Evolutionary conservation across 768 basidiomycete genomes (phyloP).

Genomic region (Tulasnella sp.): DNA sequence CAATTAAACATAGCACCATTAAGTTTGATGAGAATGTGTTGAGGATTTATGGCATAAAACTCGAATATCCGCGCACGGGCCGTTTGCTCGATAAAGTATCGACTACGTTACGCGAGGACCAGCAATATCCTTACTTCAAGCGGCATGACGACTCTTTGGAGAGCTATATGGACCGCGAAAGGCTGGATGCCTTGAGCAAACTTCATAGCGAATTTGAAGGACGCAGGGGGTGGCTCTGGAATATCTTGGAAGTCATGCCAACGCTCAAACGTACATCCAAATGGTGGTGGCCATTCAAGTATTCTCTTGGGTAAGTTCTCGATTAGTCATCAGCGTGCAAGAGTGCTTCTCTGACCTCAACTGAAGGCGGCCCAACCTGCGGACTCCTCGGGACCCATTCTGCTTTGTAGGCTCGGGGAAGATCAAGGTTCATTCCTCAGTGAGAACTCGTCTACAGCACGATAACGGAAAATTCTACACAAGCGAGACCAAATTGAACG

Average conservation of each 20-base stretch:
- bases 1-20: not conserved
- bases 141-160: not conserved
- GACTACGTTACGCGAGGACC: not conserved
- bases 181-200: not conserved
- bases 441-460: not conserved
- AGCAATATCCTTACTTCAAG: not conserved
- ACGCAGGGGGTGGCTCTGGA: not conserved
- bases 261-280: not conserved
- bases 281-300: not conserved
- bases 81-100: not conserved
- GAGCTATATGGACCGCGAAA: constrained; percentile 2
- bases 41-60: not conserved
- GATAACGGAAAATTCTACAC: not conserved
- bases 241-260: not conserved
- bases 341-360: no score
- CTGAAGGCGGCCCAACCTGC: no score
- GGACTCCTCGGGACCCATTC: no score
- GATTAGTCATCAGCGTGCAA: no score
- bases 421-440: constrained; percentile 11
- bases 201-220: not conserved
- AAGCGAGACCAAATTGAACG: no score
- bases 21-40: constrained; percentile 1
- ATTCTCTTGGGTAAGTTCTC: no score
- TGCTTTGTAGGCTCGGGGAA: no score
- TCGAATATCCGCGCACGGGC: not conserved